Evolutionary conservation across 108 stramenopile species (phyloP), one percentile per base, ranked within the genome.

Genomic region (Asterionellopsis glacialis): DNA sequence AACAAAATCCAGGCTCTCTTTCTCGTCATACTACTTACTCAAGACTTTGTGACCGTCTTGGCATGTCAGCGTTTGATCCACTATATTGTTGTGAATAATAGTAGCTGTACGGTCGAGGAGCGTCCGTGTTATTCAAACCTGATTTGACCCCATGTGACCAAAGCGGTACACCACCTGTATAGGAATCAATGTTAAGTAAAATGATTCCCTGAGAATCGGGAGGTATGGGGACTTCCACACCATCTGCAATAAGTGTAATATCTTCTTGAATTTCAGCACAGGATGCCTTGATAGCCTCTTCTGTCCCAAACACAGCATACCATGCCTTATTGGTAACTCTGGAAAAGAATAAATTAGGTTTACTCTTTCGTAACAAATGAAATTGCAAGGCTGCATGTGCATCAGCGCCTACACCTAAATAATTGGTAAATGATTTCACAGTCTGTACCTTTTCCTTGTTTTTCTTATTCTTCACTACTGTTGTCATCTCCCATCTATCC

Each of bases 371-470:
- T 40, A 73, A 57, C 63, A 67, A 74, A 41, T 95, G 92, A 18
- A 95, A 88, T 71, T 91, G 88, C 6, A 95, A 61, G 7, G 90
- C 90, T 3, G 85, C 80, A 54, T 90, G 85, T 7, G 92, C 95
- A 68, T 95, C 95, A 0, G 84, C 88, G 22, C 95, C 95, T n/a
- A 95, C 84, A 21, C 95, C 87, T 11, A 95, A 59, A 53, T 95
- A 95, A 57, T 95, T 95, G 33, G 85, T 80, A 61, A 95, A 91
- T 0, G 80, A 73, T 55, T 91, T 88, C 11, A 51, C 61, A 22
- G 55, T 57, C 27, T 65, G 63, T 9, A 65, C 60, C 70, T 87
- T 53, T 41, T 61, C 57, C 47, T 83, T 67, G 2, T 33, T 33
- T 7, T 33, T 33, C 5, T 75, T 76, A 52, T 67, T 70, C 59